Percentiles rank a stretch among this genome's conserved stretches.
phyloP scores from a whole-genome alignment of 2,329 filamentous ascomycete species.

The Erysiphe neolycopersici region DNA sequence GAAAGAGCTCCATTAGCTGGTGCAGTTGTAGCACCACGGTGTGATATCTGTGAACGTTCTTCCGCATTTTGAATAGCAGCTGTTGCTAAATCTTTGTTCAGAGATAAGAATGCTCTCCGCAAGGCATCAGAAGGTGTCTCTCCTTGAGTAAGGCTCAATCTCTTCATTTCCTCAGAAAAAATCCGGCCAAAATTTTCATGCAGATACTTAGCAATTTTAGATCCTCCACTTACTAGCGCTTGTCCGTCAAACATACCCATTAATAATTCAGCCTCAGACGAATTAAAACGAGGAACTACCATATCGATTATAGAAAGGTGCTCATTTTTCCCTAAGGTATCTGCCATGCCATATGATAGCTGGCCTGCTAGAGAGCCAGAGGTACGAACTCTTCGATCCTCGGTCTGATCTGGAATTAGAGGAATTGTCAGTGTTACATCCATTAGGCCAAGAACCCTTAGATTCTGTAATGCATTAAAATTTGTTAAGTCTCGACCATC shows the following conservation, averaged over 20 bases:
- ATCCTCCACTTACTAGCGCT: constrained; percentile 64
- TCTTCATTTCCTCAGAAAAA: constrained; percentile 59
- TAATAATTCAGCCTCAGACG: constrained; percentile 69
- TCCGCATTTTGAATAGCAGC: constrained; percentile 59
- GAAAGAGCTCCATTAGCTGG: constrained; percentile 60
- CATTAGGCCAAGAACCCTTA: constrained; percentile 82
- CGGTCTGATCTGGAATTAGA: constrained; percentile 80
- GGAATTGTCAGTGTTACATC: constrained; percentile 89
- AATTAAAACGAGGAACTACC: constrained; percentile 76
- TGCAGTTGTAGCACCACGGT: constrained; percentile 37
- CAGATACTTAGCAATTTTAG: constrained; percentile 84
- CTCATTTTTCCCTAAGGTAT: constrained; percentile 76
- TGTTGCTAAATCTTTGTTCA: constrained; percentile 86
- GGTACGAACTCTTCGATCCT: constrained; percentile 86
- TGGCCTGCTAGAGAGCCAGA: constrained; percentile 81
- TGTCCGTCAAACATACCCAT: constrained; percentile 94
- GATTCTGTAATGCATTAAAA: constrained; percentile 59
- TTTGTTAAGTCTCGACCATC: constrained; percentile 55
- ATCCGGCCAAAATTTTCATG: constrained; percentile 85
- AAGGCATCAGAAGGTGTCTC: constrained; percentile 68
- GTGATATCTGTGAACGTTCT: constrained; percentile 36
- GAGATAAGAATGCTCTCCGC: constrained; percentile 55
- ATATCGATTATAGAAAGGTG: constrained; percentile 90
- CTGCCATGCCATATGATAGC: constrained; percentile 90
- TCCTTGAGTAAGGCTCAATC: constrained; percentile 32